These are phyloP conservation scores for Naganishia sp. DNA, from an alignment of 1,284 basidiomycete genomes.

Conservation along the genomic window DNA sequence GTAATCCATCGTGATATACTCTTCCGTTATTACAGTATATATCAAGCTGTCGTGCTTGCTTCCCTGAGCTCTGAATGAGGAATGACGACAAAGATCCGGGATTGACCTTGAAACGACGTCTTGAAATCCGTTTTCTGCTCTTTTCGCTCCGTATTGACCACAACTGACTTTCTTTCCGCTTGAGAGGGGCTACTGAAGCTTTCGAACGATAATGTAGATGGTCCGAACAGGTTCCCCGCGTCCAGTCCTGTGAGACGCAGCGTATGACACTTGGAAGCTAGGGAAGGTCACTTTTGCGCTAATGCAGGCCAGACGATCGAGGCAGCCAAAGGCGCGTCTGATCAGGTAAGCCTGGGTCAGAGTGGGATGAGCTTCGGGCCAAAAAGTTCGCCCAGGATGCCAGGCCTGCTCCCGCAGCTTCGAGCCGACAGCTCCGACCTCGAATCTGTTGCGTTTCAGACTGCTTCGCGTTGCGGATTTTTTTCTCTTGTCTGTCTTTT, in stretches of 20 bases:
- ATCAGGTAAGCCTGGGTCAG: constrained; percentile 13
- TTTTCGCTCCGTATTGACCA: too few relatives aligned
- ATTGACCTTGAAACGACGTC: too few relatives aligned
- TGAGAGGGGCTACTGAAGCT: too few relatives aligned
- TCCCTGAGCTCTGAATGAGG: too few relatives aligned
- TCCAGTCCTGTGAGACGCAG: neutral
- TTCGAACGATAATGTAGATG: neutral
- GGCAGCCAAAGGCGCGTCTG: constrained; percentile 18
- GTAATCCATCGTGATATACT: constrained; percentile 11
- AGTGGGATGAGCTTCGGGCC: neutral
- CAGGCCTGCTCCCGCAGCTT: neutral
- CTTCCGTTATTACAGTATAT: neutral
- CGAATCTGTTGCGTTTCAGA: constrained; percentile 10
- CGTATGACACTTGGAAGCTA: neutral
- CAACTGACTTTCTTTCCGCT: too few relatives aligned
- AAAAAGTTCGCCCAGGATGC: neutral
- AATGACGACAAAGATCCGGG: too few relatives aligned
- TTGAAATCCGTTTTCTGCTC: too few relatives aligned
- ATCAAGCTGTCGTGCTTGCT: neutral
- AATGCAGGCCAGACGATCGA: constrained; percentile 1
- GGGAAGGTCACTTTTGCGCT: constrained; percentile 24
- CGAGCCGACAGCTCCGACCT: neutral
- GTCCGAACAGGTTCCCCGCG: neutral
- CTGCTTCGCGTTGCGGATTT: constrained; percentile 2
- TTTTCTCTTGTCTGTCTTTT: neutral